phyloP scores from a whole-genome alignment of 257 asterid genomes.

The Paulownia fortunei region DNA sequence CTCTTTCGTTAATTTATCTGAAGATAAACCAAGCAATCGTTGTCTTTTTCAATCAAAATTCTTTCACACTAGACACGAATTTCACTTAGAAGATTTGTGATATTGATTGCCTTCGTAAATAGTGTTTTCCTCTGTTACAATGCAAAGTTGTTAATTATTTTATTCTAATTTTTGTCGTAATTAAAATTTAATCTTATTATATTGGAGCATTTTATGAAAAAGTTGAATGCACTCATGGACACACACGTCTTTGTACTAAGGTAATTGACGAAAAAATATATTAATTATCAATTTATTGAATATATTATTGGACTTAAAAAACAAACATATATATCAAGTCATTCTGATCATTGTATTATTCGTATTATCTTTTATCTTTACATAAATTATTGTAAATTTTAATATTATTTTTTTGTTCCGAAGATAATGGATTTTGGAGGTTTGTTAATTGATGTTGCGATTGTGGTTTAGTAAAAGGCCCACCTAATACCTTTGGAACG shows the following conservation, averaged over 20 bases:
- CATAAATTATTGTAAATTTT: not conserved
- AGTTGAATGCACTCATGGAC: conserved; percentile 5
- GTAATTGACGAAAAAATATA: no score
- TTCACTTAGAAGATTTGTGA: not conserved
- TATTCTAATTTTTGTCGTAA: conserved; percentile 22
- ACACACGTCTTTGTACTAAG: no score
- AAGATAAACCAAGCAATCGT: not conserved
- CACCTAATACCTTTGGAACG: conserved; percentile 35
- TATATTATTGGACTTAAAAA: no score
- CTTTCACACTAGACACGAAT: no score
- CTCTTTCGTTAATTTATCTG: not conserved
- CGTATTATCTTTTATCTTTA: not conserved
- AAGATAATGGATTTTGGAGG: conserved; percentile 32
- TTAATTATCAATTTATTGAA: no score
- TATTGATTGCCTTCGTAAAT: not conserved
- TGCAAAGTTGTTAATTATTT: not conserved
- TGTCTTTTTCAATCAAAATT: conserved; percentile 14
- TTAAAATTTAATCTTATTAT: conserved; percentile 4
- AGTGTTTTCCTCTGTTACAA: not conserved
- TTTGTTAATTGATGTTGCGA: conserved; percentile 12
- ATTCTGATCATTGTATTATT: conserved; percentile 11
- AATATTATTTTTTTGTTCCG: not conserved
- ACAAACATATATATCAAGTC: not conserved
- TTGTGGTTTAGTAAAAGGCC: conserved; percentile 15
- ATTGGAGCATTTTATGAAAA: not conserved